These are phyloP conservation scores for Podaxis mareebaensis DNA, from an alignment of 768 basidiomycete genomes.

Conservation along the genomic window DNA sequence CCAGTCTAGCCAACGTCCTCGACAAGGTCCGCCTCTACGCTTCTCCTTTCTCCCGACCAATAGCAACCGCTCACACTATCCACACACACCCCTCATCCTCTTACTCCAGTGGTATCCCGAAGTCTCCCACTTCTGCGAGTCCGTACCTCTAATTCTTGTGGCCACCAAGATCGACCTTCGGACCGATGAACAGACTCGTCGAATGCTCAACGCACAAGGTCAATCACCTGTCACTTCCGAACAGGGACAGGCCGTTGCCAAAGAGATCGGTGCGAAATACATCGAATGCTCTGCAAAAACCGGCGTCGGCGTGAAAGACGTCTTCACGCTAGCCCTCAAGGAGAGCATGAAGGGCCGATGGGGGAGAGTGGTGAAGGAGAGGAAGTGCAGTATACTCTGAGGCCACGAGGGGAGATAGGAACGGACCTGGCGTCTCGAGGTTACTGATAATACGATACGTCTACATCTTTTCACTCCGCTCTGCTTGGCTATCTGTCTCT, in stretches of 20 bases:
- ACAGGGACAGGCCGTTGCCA: slow-evolving; percentile 83
- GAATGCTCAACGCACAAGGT: slow-evolving; percentile 90
- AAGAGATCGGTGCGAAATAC: slow-evolving; percentile 92
- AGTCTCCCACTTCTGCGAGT: slow-evolving; percentile 89
- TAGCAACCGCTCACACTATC: not conserved
- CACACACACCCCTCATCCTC: not conserved
- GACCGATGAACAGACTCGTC: slow-evolving; percentile 78
- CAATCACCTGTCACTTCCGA: slow-evolving; percentile 77
- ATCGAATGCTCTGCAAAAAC: slow-evolving; percentile 93
- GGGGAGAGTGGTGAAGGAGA: slow-evolving; percentile 69
- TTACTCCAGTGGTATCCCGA: slow-evolving; percentile 83
- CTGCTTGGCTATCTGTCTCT: slow-evolving; percentile 11
- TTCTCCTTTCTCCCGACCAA: not conserved
- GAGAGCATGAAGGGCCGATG: slow-evolving; percentile 86
- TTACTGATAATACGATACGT: slow-evolving; percentile 17
- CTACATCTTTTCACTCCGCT: slow-evolving; percentile 8
- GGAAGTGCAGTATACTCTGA: slow-evolving; percentile 68
- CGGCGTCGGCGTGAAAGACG: slow-evolving; percentile 87
- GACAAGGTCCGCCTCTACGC: slow-evolving; percentile 63
- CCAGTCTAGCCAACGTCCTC: slow-evolving; percentile 86
- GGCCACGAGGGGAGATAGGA: not conserved
- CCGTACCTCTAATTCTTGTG: slow-evolving; percentile 87
- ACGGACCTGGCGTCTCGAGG: slow-evolving; percentile 8
- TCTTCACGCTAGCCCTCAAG: slow-evolving; percentile 85
- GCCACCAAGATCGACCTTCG: slow-evolving; percentile 94